Evolutionary conservation across 2,329 filamentous ascomycete genomes (phyloP).

Genomic region (Calycina herbarum): DNA sequence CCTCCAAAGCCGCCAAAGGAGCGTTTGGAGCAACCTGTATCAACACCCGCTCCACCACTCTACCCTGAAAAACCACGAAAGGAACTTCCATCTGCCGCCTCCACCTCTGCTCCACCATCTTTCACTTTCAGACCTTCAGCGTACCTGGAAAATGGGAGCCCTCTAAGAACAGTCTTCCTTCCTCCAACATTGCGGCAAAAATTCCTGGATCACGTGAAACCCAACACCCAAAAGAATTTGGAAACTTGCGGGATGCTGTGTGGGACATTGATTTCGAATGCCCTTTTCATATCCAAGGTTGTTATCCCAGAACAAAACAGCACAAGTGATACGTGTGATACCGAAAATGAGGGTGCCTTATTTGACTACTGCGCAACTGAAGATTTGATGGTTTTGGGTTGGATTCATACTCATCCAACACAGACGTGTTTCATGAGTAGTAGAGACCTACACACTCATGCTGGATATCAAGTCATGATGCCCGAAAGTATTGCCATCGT

Average conservation of each 20-base stretch:
- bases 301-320: slow-evolving; percentile 89
- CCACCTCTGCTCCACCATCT: slow-evolving; percentile 15
- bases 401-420: slow-evolving; percentile 97
- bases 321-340: slow-evolving; percentile 93
- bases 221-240: slow-evolving; percentile 78
- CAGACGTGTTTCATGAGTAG: slow-evolving; percentile 99
- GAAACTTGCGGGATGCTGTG: slow-evolving; percentile 96
- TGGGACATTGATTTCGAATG: slow-evolving; percentile 87
- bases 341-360: slow-evolving; percentile 77
- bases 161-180: slow-evolving; percentile 84
- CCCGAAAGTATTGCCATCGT: slow-evolving; percentile 96
- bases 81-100: slow-evolving; percentile 13
- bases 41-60: slow-evolving; percentile 19
- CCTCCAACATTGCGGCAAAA: slow-evolving; percentile 70
- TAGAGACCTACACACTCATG: slow-evolving; percentile 88
- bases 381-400: slow-evolving; percentile 45
- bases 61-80: slow-evolving; percentile 31
- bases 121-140: slow-evolving; percentile 83
- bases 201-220: slow-evolving; percentile 72
- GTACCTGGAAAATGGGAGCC: slow-evolving; percentile 85
- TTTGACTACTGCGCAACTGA: slow-evolving; percentile 73
- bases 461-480: slow-evolving; percentile 94
- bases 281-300: slow-evolving; percentile 84
- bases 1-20: slow-evolving; percentile 36
- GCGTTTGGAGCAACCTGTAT: slow-evolving; percentile 13